Conservation (phyloP, 192 early-diverging fungal genomes). For the Coemansia sp. region DNA sequence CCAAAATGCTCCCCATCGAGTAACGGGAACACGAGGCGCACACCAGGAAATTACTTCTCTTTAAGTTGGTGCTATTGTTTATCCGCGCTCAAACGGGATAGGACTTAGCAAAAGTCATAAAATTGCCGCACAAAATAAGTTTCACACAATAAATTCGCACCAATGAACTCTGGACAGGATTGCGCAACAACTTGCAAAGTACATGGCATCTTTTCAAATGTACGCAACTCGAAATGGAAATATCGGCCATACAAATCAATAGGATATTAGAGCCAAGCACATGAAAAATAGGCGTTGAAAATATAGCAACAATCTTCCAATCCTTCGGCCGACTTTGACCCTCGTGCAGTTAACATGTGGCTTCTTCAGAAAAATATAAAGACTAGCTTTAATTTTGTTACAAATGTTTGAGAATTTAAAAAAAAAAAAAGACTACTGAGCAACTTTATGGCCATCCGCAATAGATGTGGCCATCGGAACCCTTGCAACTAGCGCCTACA, state of each 20-base stretch:
- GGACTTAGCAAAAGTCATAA: too few relatives aligned
- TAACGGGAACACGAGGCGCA: not conserved
- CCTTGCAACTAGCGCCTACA: constrained; percentile 33
- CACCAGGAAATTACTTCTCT: not conserved
- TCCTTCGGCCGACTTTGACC: too few relatives aligned
- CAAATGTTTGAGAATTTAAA: not conserved
- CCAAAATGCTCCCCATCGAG: not conserved
- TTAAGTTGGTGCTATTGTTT: not conserved
- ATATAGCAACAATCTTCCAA: too few relatives aligned
- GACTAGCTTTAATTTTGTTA: not conserved
- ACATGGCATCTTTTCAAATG: too few relatives aligned
- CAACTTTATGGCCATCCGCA: constrained; percentile 26
- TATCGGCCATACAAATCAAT: not conserved
- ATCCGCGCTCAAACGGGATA: not conserved
- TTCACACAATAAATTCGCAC: too few relatives aligned
- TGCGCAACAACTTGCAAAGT: too few relatives aligned
- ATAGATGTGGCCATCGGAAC: constrained; percentile 26
- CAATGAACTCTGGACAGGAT: too few relatives aligned
- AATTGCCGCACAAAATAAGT: too few relatives aligned
- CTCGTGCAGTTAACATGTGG: too few relatives aligned
- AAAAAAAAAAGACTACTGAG: not conserved
- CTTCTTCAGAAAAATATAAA: not conserved
- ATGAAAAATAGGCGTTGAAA: too few relatives aligned
- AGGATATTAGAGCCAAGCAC: too few relatives aligned
- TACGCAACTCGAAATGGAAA: too few relatives aligned